These are phyloP conservation scores for Fusarium nematophilum DNA, from an alignment of 2,329 filamentous ascomycete genomes.

Conservation along the genomic window DNA sequence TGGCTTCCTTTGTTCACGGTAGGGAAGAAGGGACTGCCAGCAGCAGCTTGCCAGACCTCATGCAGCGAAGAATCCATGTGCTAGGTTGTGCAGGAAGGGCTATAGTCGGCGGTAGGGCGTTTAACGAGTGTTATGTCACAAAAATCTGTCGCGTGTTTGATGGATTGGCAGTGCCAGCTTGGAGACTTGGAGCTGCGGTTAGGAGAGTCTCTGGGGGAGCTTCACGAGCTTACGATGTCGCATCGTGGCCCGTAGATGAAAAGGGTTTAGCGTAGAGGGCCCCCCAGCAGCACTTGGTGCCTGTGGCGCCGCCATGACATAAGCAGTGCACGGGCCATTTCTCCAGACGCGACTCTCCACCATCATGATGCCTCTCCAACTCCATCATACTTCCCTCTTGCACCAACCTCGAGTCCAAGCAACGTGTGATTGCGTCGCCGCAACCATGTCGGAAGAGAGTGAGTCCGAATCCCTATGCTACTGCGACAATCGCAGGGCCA, in stretches of 20 bases:
- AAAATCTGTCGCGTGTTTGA: slow-evolving; percentile 7
- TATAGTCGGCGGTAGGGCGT: neutral
- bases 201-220: slow-evolving; percentile 41
- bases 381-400: slow-evolving; percentile 23
- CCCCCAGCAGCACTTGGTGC: neutral
- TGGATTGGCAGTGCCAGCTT: slow-evolving; percentile 9
- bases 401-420: slow-evolving; percentile 6
- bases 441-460: slow-evolving; percentile 44
- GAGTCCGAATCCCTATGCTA: neutral
- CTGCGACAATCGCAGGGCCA: neutral
- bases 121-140: neutral
- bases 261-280: slow-evolving; percentile 45
- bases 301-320: slow-evolving; percentile 38
- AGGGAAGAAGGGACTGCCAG: slow-evolving; percentile 86
- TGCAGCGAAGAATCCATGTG: slow-evolving; percentile 85
- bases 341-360: slow-evolving; percentile 38
- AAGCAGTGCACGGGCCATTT: slow-evolving; percentile 45
- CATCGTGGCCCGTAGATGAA: slow-evolving; percentile 50
- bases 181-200: slow-evolving; percentile 22
- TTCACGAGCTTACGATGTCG: slow-evolving; percentile 46
- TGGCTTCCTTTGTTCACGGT: slow-evolving; percentile 84
- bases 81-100: slow-evolving; percentile 26
- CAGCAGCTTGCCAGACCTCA: slow-evolving; percentile 93
- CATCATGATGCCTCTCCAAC: slow-evolving; percentile 35
- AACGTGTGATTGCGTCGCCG: slow-evolving; percentile 4